A percentile compares a stretch with the other conserved stretches of the same genome.
phyloP scores from a whole-genome alignment of 352 stramenopile species.

The Pythium periplocum region DNA sequence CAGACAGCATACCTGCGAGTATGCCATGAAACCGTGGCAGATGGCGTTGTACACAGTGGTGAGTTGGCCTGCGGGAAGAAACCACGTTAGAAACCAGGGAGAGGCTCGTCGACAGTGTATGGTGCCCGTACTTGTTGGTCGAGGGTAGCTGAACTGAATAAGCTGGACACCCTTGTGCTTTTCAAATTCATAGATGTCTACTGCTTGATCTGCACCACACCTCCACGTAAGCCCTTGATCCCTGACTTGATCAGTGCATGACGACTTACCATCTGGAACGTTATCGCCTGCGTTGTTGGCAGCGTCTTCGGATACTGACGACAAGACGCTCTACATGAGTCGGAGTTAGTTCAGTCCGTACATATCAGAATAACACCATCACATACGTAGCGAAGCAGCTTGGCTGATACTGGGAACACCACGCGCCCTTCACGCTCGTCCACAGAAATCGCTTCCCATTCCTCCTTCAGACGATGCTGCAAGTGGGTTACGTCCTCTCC shows the following conservation, averaged over 20 bases:
- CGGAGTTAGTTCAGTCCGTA: not conserved
- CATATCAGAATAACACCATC: not conserved
- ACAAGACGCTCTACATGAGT: conserved; percentile 48
- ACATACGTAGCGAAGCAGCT: conserved; percentile 55
- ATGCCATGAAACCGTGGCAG: conserved; percentile 63
- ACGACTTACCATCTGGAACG: conserved; percentile 13
- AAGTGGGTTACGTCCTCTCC: conserved; percentile 50
- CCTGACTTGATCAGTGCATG: not conserved
- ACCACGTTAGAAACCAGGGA: no score
- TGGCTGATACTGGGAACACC: conserved; percentile 39
- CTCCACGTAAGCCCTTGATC: no score
- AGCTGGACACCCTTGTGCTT: conserved; percentile 30
- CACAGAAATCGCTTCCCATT: conserved; percentile 36
- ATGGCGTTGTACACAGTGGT: conserved; percentile 43
- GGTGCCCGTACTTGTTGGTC: conserved; percentile 16
- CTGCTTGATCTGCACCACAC: conserved; percentile 13
- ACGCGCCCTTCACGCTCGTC: conserved; percentile 24
- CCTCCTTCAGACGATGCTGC: conserved; percentile 48
- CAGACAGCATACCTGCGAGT: conserved; percentile 45
- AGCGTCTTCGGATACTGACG: conserved; percentile 33
- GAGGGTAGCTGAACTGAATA: conserved; percentile 59
- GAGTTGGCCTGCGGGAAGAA: conserved; percentile 25
- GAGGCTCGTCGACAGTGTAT: no score
- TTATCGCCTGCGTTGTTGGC: conserved; percentile 25
- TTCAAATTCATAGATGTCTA: conserved; percentile 39